Conservation (phyloP, 1,284 basidiomycete genomes). For the Leccinum fallax region DNA sequence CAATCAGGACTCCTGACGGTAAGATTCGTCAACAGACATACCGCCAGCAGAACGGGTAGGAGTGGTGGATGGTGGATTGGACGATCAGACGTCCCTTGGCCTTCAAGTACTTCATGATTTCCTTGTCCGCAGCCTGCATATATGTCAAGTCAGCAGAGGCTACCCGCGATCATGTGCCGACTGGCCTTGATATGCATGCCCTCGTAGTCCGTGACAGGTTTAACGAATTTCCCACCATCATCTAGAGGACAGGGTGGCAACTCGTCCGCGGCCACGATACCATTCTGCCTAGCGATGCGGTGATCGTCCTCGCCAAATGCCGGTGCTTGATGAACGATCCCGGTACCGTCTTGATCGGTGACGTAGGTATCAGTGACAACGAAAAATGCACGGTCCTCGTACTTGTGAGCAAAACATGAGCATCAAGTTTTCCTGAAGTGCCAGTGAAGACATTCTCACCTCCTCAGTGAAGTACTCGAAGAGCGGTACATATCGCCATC, state of each 20-base stretch:
- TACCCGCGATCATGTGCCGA: neutral
- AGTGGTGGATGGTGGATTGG: slow-evolving; percentile 86
- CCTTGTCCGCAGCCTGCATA: slow-evolving; percentile 84
- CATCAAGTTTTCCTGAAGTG: neutral
- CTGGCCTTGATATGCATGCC: slow-evolving; percentile 91
- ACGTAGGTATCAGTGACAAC: slow-evolving; percentile 94
- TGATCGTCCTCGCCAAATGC: slow-evolving; percentile 99
- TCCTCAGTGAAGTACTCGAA: slow-evolving; percentile 97
- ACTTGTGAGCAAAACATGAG: slow-evolving; percentile 48
- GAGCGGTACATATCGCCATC: slow-evolving; percentile 94
- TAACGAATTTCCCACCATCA: slow-evolving; percentile 87
- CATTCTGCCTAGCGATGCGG: slow-evolving; percentile 86
- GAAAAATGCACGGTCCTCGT: slow-evolving; percentile 89
- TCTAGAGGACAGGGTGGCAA: slow-evolving; percentile 97
- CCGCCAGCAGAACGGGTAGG: slow-evolving; percentile 99
- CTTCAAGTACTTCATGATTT: slow-evolving; percentile 92
- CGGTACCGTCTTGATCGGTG: slow-evolving; percentile 92
- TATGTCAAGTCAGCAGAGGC: slow-evolving; percentile 2
- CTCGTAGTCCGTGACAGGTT: slow-evolving; percentile 87
- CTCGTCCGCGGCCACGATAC: slow-evolving; percentile 82
- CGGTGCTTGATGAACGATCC: slow-evolving; percentile 98
- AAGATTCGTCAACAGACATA: slow-evolving; percentile 34
- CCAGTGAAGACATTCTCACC: slow-evolving; percentile 44
- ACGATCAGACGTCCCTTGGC: slow-evolving; percentile 87
- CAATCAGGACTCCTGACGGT: neutral